These are phyloP conservation scores for Clausena lansium DNA, from an alignment of 345 rosid genomes.

Conservation along the genomic window DNA sequence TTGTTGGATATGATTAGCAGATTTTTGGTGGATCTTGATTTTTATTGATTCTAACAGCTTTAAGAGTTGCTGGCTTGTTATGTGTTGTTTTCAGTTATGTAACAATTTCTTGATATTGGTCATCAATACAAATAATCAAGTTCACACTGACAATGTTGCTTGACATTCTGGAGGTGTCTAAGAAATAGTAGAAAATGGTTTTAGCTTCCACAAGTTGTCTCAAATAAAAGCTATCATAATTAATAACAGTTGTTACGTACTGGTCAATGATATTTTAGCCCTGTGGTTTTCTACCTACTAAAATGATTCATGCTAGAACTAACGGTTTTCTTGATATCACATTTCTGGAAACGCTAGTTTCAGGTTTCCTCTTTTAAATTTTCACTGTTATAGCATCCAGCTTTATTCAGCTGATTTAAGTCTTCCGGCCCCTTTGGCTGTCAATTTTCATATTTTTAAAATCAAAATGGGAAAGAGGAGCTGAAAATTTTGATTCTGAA, in stretches of 20 bases:
- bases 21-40: background rate
- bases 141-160: background rate
- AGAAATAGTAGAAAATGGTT: background rate
- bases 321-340: background rate
- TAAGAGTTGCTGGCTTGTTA: background rate
- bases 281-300: background rate
- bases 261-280: background rate
- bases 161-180: no score
- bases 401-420: slow-evolving; percentile 2
- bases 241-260: background rate
- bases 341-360: background rate
- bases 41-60: background rate
- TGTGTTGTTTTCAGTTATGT: background rate
- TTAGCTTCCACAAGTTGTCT: background rate
- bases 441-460: background rate
- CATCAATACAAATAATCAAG: background rate
- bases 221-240: background rate
- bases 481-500: background rate
- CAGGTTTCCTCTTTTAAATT: background rate
- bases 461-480: background rate
- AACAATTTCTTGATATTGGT: background rate
- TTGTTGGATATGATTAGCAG: background rate
- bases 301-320: background rate
- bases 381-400: background rate
- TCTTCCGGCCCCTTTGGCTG: background rate